Base-by-base conservation (phyloP, 176 grass and related monocot species). In the Lolium perenne region DNA sequence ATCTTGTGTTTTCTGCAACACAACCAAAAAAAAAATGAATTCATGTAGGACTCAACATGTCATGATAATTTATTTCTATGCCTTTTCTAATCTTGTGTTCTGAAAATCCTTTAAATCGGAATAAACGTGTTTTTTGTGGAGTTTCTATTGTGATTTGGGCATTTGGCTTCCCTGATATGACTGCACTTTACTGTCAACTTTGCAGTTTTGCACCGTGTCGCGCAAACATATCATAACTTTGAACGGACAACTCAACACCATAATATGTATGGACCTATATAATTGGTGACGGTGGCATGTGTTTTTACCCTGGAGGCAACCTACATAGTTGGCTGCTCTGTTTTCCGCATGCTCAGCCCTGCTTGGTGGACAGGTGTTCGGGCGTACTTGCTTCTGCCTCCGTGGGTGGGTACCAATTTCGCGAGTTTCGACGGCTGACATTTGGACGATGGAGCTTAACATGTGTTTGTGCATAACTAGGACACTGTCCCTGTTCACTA, bases 401-500 rank as follows among this genome's bases (percentile, higher is more conserved):
- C 32, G 32, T 35, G 41, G 4, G 41, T 18, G 50, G 79, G 9
- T 9, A 20, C 79, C 79, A 51, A 51, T 55, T 55, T 76, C 72
- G 50, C 25, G 10, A 55, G 49, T 54, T 55, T 54, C 79, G 6
- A 67, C 10, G 46, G 46, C 10, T 38, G 74, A 26, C 79, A 81
- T 68, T 53, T 81, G 62, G 62, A 81, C 10, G 46, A 17, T 2
- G 6, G 1, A 15, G 61, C 13, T 65, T 15, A 51, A 53, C 62
- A 81, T 38, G 79, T 53, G 62, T 81, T 68, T 68, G 79, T 7
- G 7, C 3, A 66, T 81, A 6, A 8, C 60, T 3, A 66, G 23
- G 45, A 48, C 25, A 1, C 23, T 14, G 26, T 12, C 78, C 61
- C 43, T 12, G 8, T 40, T 25, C 65, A 71, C 48, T 17, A 43